Evolutionary conservation across 2,329 filamentous ascomycete genomes (phyloP).

Genomic region (Hymenoscyphus scutula): DNA sequence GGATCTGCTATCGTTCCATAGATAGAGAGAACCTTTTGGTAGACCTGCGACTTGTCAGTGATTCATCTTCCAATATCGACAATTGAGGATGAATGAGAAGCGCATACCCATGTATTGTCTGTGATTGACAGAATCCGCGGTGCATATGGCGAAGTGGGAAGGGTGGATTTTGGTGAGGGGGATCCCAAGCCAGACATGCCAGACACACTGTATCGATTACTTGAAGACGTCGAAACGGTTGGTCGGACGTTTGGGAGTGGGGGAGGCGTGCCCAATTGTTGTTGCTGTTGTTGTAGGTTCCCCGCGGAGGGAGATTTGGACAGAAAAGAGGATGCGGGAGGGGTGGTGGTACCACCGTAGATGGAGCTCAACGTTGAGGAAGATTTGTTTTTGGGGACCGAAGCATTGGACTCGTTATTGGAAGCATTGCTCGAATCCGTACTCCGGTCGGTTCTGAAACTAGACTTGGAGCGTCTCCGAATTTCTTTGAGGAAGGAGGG

Average conservation of each 20-base stretch:
- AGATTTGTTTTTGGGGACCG: slow-evolving; percentile 47
- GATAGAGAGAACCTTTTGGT: slow-evolving; percentile 84
- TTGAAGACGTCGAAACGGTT: slow-evolving; percentile 38
- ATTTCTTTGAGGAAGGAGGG: slow-evolving; percentile 72
- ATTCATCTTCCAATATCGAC: neutral
- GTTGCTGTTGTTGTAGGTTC: slow-evolving; percentile 59
- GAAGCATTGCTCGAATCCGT: slow-evolving; percentile 57
- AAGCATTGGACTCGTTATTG: slow-evolving; percentile 50
- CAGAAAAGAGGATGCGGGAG: slow-evolving; percentile 20
- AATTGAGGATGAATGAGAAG: neutral
- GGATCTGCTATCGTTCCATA: slow-evolving; percentile 79
- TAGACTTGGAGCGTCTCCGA: slow-evolving; percentile 72
- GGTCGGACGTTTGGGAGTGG: slow-evolving; percentile 47
- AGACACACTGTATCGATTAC: slow-evolving; percentile 62
- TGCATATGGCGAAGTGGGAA: slow-evolving; percentile 73
- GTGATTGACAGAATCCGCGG: slow-evolving; percentile 75
- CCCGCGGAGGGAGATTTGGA: slow-evolving; percentile 53
- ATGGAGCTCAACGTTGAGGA: slow-evolving; percentile 60
- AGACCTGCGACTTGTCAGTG: slow-evolving; percentile 57
- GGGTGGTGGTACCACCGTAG: slow-evolving; percentile 57
- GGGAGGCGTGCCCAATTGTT: slow-evolving; percentile 49
- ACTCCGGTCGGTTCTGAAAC: slow-evolving; percentile 64
- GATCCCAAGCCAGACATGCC: slow-evolving; percentile 61
- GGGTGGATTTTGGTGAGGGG: slow-evolving; percentile 52
- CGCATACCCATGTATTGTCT: slow-evolving; percentile 76